Evolutionary conservation across 768 basidiomycete species (phyloP).

Genomic region (Podaxis sp.): DNA sequence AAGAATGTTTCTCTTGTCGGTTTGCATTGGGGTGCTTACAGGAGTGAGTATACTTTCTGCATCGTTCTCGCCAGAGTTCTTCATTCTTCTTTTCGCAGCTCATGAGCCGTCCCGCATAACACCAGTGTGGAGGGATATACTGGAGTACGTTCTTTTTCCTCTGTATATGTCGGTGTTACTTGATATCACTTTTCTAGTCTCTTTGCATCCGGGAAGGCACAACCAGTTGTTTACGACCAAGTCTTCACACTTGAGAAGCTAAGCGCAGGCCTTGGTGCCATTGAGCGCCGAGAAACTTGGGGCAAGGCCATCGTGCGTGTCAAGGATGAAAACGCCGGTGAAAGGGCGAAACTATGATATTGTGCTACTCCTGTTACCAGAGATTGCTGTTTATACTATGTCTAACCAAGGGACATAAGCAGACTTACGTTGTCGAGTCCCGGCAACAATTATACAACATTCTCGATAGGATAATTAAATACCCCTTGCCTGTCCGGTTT

Average conservation of each 20-base stretch:
- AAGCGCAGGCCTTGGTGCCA: slow-evolving; percentile 62
- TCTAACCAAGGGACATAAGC: not conserved
- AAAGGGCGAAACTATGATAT: slow-evolving; percentile 39
- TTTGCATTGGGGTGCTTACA: slow-evolving; percentile 83
- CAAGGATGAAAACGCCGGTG: slow-evolving; percentile 36
- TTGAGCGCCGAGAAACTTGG: slow-evolving; percentile 87
- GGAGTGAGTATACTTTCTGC: slow-evolving; percentile 38
- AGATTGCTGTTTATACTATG: not conserved
- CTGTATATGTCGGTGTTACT: not conserved
- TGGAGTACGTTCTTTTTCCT: slow-evolving; percentile 40
- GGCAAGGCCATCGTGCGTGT: slow-evolving; percentile 80
- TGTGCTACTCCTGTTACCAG: not conserved
- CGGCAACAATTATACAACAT: not conserved
- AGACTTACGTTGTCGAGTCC: no score
- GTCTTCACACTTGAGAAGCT: slow-evolving; percentile 67
- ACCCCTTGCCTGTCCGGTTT: not conserved
- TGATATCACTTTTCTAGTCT: slow-evolving; percentile 37
- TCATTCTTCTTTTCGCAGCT: slow-evolving; percentile 28
- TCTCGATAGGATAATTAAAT: not conserved
- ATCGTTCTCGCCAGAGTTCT: not conserved
- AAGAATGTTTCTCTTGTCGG: slow-evolving; percentile 87
- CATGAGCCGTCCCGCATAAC: slow-evolving; percentile 64
- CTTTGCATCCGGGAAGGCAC: slow-evolving; percentile 58
- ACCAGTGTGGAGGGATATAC: slow-evolving; percentile 67
- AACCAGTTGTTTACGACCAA: slow-evolving; percentile 67